Evolutionary conservation across 768 basidiomycete genomes (phyloP).

Genomic region (Sutorius australiensis): DNA sequence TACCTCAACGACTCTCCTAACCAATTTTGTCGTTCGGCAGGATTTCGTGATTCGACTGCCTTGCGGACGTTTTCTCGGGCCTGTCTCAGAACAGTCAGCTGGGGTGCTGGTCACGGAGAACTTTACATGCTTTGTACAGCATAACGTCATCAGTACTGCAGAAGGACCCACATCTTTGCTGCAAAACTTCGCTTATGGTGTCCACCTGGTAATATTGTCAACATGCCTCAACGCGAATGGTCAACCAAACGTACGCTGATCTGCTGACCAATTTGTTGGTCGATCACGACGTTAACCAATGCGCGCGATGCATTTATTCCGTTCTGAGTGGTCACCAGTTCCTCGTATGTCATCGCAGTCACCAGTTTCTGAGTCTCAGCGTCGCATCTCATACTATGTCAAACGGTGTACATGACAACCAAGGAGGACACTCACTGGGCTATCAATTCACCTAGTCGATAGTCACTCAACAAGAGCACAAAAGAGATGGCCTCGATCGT

Average conservation of each 20-base stretch:
- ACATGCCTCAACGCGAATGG: not conserved
- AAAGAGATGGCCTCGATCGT: conserved; percentile 95
- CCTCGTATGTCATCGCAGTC: conserved; percentile 73
- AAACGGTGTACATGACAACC: conserved; percentile 2
- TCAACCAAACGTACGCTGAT: conserved; percentile 63
- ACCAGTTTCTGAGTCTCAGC: conserved; percentile 66
- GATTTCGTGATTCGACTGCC: conserved; percentile 76
- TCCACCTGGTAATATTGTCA: conserved; percentile 63
- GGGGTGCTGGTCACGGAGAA: not conserved
- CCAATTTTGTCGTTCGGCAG: conserved; percentile 70
- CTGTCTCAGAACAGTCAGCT: conserved; percentile 36
- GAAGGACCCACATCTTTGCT: conserved; percentile 94
- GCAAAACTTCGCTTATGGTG: conserved; percentile 91
- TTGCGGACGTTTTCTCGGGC: conserved; percentile 92
- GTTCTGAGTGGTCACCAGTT: conserved; percentile 77
- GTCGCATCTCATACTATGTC: conserved; percentile 55
- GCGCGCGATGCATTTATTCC: conserved; percentile 87
- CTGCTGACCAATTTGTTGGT: conserved; percentile 97
- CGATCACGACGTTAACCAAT: conserved; percentile 92
- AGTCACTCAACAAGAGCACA: conserved; percentile 87
- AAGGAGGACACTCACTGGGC: conserved; percentile 52
- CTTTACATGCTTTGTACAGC: conserved; percentile 76
- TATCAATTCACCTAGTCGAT: conserved; percentile 81
- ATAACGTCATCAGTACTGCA: conserved; percentile 98
- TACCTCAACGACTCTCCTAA: conserved; percentile 86